These are phyloP conservation scores for Cetraspora pellucida DNA, from an alignment of 192 early-diverging fungal genomes.

Conservation along the genomic window DNA sequence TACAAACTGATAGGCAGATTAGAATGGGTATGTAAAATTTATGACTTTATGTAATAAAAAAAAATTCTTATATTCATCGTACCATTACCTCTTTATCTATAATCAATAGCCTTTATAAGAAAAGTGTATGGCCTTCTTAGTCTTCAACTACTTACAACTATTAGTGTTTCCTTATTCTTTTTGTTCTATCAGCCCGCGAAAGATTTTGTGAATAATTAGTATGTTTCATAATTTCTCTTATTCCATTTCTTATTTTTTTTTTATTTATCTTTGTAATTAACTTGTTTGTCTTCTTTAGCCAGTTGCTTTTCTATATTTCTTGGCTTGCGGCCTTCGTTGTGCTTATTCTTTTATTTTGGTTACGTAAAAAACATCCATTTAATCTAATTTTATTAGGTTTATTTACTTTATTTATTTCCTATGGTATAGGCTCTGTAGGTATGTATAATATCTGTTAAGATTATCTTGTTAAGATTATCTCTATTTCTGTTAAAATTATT, in stretches of 20 bases:
- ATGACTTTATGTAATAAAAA: too few species aligned
- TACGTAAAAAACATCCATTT: constrained; percentile 24
- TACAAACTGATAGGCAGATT: constrained; percentile 20
- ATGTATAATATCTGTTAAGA: background rate
- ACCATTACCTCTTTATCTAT: background rate
- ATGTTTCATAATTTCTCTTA: background rate
- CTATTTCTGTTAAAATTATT: background rate
- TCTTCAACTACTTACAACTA: constrained; percentile 4
- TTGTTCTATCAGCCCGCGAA: background rate
- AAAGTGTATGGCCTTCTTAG: constrained; percentile 28
- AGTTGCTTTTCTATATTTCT: constrained; percentile 26
- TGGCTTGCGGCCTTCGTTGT: constrained; percentile 11
- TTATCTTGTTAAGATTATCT: background rate
- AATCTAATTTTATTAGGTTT: constrained; percentile 9
- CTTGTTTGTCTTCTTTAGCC: background rate
- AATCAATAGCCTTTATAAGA: constrained; percentile 23
- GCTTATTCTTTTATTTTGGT: constrained; percentile 13
- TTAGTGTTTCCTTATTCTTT: constrained; percentile 1
- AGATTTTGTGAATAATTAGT: background rate
- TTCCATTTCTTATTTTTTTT: background rate
- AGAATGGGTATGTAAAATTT: constrained; percentile 22
- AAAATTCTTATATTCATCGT: background rate
- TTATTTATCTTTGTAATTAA: background rate
- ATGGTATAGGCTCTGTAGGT: constrained; percentile 26
- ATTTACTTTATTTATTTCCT: constrained; percentile 27